A percentile compares a stretch with the other conserved stretches of the same genome.
These are phyloP conservation scores for Antitrichia curtipendula DNA, from an alignment of 225 moss, liverwort and hornwort species.

Conservation along the genomic window DNA sequence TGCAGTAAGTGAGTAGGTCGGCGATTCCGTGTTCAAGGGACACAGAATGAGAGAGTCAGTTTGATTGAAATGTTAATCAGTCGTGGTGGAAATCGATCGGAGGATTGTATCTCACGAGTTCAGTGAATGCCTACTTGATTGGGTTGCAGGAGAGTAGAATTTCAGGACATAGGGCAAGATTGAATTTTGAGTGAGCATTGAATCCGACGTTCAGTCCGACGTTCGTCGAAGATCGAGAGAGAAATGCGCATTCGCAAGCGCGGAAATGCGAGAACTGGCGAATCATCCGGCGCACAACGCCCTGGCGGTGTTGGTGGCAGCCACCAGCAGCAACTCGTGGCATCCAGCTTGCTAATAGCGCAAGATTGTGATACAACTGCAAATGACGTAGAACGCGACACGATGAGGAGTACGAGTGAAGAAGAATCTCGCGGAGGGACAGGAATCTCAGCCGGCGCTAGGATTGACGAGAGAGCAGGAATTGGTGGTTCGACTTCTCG, in stretches of 20 bases:
- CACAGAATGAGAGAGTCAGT: background rate
- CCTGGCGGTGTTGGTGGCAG: background rate
- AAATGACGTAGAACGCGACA: background rate
- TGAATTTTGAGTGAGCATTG: background rate
- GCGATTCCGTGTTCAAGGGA: background rate
- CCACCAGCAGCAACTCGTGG: background rate
- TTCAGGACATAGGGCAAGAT: background rate
- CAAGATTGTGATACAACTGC: background rate
- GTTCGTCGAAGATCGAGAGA: background rate
- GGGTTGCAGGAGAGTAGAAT: background rate
- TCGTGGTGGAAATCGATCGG: background rate
- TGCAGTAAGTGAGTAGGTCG: background rate
- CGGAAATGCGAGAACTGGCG: background rate
- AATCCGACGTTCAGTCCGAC: background rate
- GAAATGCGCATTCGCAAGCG: constrained; percentile 14
- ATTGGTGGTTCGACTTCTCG: background rate
- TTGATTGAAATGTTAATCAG: background rate
- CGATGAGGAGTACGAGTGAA: background rate
- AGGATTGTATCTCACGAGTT: background rate
- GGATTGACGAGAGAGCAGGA: background rate
- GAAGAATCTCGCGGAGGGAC: background rate
- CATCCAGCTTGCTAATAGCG: background rate
- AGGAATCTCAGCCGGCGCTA: background rate
- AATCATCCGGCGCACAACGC: background rate
- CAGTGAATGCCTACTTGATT: background rate